Conservation (phyloP, 2,329 filamentous ascomycete genomes). For the Colletotrichum endophyticum region DNA sequence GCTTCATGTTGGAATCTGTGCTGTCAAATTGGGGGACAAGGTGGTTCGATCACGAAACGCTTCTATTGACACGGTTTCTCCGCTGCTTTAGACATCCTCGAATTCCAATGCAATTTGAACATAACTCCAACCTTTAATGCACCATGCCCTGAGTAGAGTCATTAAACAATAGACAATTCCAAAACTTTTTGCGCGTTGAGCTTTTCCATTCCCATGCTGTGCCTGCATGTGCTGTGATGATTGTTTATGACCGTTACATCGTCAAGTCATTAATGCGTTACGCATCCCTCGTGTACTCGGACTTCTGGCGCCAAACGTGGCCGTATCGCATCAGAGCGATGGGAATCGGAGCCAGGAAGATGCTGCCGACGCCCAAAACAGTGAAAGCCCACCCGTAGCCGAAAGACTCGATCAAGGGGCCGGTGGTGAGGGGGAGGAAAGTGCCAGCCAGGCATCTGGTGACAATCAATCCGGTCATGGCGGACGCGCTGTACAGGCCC, state of each 20-base stretch:
- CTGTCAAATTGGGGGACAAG: too few species aligned
- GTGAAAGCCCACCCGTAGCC: slow-evolving; percentile 60
- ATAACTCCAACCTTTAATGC: background rate
- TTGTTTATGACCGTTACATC: background rate
- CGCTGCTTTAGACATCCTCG: background rate
- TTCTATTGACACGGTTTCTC: background rate
- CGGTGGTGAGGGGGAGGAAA: slow-evolving; percentile 57
- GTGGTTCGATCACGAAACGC: background rate
- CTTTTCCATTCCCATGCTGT: background rate
- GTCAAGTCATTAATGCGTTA: slow-evolving; percentile 5
- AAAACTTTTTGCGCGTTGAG: background rate
- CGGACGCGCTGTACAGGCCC: slow-evolving; percentile 60
- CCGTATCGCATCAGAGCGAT: slow-evolving; percentile 56
- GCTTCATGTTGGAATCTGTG: too few species aligned
- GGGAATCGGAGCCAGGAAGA: slow-evolving; percentile 55
- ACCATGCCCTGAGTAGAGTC: background rate
- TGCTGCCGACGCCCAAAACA: slow-evolving; percentile 43
- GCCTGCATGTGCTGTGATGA: background rate
- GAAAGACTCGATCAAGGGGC: slow-evolving; percentile 49
- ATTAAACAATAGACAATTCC: background rate
- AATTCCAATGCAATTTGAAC: background rate
- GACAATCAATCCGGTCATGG: slow-evolving; percentile 62
- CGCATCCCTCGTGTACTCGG: slow-evolving; percentile 50
- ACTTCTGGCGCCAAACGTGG: slow-evolving; percentile 53
- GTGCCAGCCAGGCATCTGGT: slow-evolving; percentile 60